Conservation (phyloP, 352 stramenopile genomes). For the Plasmopara viticola region DNA sequence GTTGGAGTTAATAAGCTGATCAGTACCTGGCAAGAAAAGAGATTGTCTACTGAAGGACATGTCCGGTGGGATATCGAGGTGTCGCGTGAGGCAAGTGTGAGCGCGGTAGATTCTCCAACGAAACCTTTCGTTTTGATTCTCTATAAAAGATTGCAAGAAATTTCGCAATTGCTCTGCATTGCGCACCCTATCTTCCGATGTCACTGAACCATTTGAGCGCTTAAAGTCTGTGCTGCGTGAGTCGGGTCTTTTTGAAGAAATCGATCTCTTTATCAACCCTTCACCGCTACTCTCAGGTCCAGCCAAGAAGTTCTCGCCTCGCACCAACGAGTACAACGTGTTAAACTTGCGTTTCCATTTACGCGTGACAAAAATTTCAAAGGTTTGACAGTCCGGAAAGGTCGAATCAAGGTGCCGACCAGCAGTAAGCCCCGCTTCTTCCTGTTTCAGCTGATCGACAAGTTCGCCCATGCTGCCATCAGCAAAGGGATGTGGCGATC, state of each 20-base stretch:
- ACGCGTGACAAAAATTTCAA: constrained; percentile 89
- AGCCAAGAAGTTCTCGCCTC: constrained; percentile 15
- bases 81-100: constrained; percentile 60
- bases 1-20: background rate
- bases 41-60: constrained; percentile 63
- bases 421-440: constrained; percentile 80
- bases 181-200: constrained; percentile 49
- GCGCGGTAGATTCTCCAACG: constrained; percentile 74
- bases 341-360: constrained; percentile 84
- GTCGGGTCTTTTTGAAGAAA: constrained; percentile 20
- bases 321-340: constrained; percentile 40
- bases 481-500: constrained; percentile 88
- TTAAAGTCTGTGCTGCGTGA: constrained; percentile 15
- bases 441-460: constrained; percentile 86
- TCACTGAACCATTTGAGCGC: constrained; percentile 9
- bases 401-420: constrained; percentile 79
- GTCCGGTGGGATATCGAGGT: constrained; percentile 66
- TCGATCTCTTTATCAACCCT: constrained; percentile 24
- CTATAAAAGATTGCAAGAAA: constrained; percentile 82
- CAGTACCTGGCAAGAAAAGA: constrained; percentile 53
- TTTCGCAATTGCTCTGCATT: constrained; percentile 47
- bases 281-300: constrained; percentile 17
- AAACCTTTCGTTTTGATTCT: constrained; percentile 75
- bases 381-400: constrained; percentile 83
- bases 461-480: constrained; percentile 92